A percentile compares a stretch with the other conserved stretches of the same genome.
Evolutionary conservation across 2,329 filamentous ascomycete genomes (phyloP).

Genomic region (Penicillium corylophilum): DNA sequence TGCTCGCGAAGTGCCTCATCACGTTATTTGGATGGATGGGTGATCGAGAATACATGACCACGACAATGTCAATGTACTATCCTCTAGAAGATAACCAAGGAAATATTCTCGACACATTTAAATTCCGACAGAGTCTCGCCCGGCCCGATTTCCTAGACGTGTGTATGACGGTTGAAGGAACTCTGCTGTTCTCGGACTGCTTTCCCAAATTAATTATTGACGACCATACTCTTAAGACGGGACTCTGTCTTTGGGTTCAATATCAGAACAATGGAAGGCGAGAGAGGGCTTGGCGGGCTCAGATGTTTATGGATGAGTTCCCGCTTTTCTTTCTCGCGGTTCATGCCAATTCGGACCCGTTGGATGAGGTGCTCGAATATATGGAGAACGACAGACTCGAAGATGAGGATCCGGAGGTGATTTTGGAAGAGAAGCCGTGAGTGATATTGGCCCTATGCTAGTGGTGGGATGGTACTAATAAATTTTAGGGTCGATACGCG

Average conservation of each 20-base stretch:
- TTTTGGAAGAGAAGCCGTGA: not conserved
- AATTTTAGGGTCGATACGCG: not conserved
- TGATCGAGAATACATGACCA: constrained; percentile 1
- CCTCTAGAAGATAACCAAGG: constrained; percentile 5
- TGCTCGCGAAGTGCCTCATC: constrained; percentile 12
- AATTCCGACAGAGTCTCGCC: constrained; percentile 12
- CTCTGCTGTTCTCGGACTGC: constrained; percentile 3
- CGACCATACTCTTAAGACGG: not conserved
- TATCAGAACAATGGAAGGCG: not conserved
- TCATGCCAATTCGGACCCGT: not conserved
- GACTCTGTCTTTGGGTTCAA: not conserved
- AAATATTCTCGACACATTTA: constrained; percentile 13
- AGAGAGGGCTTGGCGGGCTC: not conserved
- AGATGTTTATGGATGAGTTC: not conserved
- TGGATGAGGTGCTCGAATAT: not conserved
- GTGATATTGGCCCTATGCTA: not conserved
- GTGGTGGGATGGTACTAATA: not conserved
- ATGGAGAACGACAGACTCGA: too few species aligned
- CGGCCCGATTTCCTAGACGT: constrained; percentile 15
- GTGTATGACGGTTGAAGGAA: constrained; percentile 14
- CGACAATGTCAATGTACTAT: constrained; percentile 7
- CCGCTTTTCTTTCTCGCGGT: not conserved
- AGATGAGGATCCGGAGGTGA: not conserved
- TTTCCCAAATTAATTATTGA: not conserved
- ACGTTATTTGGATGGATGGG: constrained; percentile 11